Evolutionary conservation across 2,329 filamentous ascomycete species (phyloP), one percentile per base, ranked within the genome.

Genomic region (Didymella exigua): DNA sequence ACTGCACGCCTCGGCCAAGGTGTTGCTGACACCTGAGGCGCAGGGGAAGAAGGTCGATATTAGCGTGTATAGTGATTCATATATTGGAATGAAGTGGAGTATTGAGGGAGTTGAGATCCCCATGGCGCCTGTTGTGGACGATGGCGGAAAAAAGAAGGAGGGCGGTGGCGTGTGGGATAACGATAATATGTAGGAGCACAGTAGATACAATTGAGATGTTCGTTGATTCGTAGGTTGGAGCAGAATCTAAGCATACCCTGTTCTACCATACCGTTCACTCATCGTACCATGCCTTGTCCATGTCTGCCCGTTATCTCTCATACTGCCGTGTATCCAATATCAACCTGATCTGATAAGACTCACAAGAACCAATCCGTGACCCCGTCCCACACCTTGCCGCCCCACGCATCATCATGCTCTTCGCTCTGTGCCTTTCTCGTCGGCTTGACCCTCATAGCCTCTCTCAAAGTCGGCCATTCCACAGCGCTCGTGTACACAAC

Each of bases 61-160:
- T 3, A 72, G 84, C 58, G 86, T 97, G 2, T 79, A 95, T 16
- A 98, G 93, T 75, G 95, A 98, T 80, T 87, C 86, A 14, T 98
- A 98, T 75, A 79, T 91, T 29, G 91, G 89, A 0, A 85, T 98
- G 81, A 78, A 81, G 63, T 89, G 86, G 86, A 75, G 63, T 27
- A 60, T 86, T 5, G 73, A 77, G 16, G 78, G 77, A 3, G 76
- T 86, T 7, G 81, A 83, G 43, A 75, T 87, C 3, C 79, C 81
- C 6, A 62, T 72, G 45, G 75, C 71, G 8, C 70, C 74, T 36
- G 50, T 49, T 14, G 70, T 74, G 1, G 71, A 70, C 11, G 65
- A 60, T 18, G 54, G 56, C 9, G 64, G 62, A 0, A 73, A 73
- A 56, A 67, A 54, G 2, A 72, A 72, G 43, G 60, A 65, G 5